These are phyloP conservation scores for Geranomyces michiganensis DNA, from an alignment of 192 early-diverging fungal genomes.

Conservation along the genomic window DNA sequence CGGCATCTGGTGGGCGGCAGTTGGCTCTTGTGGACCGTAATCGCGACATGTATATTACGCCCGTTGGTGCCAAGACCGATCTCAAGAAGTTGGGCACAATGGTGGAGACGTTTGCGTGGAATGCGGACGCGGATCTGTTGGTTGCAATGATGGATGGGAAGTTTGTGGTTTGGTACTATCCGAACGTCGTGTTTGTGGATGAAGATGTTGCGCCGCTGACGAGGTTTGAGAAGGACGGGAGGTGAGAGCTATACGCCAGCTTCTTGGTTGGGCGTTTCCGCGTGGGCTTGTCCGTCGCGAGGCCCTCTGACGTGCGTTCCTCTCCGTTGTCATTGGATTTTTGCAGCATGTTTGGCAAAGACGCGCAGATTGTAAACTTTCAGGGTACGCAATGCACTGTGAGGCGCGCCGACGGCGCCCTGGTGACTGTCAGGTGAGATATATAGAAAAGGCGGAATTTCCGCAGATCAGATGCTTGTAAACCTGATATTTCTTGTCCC, in stretches of 20 bases:
- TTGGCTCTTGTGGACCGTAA: conserved; percentile 61
- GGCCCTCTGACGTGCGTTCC: background rate
- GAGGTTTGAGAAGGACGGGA: conserved; percentile 55
- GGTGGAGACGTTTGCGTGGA: conserved; percentile 63
- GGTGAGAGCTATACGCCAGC: conserved; percentile 33
- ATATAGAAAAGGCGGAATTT: too few relatives aligned
- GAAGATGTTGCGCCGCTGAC: conserved; percentile 59
- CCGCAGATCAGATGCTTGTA: too few relatives aligned
- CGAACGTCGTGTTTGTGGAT: conserved; percentile 63
- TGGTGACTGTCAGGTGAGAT: conserved; percentile 47
- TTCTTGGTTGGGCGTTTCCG: too few relatives aligned
- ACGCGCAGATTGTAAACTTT: conserved; percentile 56
- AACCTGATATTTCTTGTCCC: conserved; percentile 14
- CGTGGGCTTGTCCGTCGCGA: too few relatives aligned
- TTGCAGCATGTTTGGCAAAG: conserved; percentile 51
- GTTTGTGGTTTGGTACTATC: conserved; percentile 63
- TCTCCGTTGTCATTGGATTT: background rate
- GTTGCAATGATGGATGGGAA: conserved; percentile 57
- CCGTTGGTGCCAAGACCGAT: conserved; percentile 39
- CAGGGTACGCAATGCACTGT: conserved; percentile 58
- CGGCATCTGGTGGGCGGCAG: conserved; percentile 40
- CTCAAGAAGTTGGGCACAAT: conserved; percentile 60
- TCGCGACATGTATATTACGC: conserved; percentile 56
- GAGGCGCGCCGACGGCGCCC: conserved; percentile 54
- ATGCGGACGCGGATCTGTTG: conserved; percentile 57